These are phyloP conservation scores for Melampsora medusae DNA, from an alignment of 1,284 basidiomycete species.

Conservation along the genomic window DNA sequence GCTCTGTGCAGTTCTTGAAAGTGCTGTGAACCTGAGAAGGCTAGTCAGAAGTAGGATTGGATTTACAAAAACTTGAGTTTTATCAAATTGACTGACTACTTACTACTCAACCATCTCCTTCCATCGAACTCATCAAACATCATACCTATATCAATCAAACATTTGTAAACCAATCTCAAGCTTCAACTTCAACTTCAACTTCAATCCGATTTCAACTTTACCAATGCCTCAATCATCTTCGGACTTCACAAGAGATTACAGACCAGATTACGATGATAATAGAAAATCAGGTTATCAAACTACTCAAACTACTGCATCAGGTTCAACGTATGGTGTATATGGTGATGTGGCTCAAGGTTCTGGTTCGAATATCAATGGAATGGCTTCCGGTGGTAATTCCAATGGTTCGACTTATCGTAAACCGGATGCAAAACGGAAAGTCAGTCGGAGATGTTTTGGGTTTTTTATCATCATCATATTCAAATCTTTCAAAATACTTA, in stretches of 20 bases:
- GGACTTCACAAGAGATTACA: conserved; percentile 14
- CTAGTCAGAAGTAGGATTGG: no score
- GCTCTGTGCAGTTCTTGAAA: no score
- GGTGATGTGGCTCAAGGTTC: conserved; percentile 40
- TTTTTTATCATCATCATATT: background rate
- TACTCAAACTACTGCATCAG: conserved; percentile 44
- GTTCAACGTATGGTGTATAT: conserved; percentile 43
- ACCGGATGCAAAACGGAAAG: conserved; percentile 44
- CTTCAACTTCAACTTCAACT: no score
- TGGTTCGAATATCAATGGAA: conserved; percentile 24
- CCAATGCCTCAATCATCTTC: no score
- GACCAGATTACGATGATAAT: conserved; percentile 29
- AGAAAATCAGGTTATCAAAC: conserved; percentile 42
- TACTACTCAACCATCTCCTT: no score
- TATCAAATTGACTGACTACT: no score
- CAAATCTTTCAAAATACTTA: background rate
- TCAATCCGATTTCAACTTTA: no score
- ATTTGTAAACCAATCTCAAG: no score
- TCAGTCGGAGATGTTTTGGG: background rate
- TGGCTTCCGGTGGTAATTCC: background rate
- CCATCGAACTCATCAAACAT: no score
- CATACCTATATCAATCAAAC: no score
- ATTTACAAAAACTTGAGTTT: no score
- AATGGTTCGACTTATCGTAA: conserved; percentile 34
- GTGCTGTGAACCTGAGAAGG: no score